Evolutionary conservation across 2,329 filamentous ascomycete genomes (phyloP), one percentile per base, ranked within the genome.

Genomic region (Coniosporium uncinatum): DNA sequence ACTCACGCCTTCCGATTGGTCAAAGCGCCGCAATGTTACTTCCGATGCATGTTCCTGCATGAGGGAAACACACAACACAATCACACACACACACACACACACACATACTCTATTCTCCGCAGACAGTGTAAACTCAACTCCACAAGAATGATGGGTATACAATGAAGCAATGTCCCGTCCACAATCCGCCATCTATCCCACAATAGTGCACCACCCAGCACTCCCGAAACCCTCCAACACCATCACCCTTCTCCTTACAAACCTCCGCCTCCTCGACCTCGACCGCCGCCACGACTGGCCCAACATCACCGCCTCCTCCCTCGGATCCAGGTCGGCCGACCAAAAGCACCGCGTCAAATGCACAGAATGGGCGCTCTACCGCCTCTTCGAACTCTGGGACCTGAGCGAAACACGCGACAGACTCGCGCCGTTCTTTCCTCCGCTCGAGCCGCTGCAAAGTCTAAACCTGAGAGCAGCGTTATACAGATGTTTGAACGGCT

Each of bases 331-430:
- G 43, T 73, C 75, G 37, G 81, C 83, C 47, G 85, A 85, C 40
- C 85, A 91, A 61, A 93, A 91, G 64, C 84, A 83, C 61, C 79
- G 91, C 40, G 81, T 95, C 29, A 81, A 86, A 52, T 80, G 80
- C 45, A 79, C 90, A 29, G 93, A 98, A 68, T 97, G 91, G 88
- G 80, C 84, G 1, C 69, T 97, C n/a, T 95, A 85, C 61, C 83
- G 87, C 39, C 75, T 98, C 14, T 95, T 95, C 60, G 73, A 76
- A 29, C 67, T 94, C 3, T 96, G 88, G 84, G 86, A 96, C 56
- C 76, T 79, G 0, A 77, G 83, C 11, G 84, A 87, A 52, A 78
- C 89, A 16, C 76, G 78, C 47, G 83, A 83, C 67, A 96, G 93
- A 74, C 74, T 97, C 8, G 82, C 83, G 43, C 87, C 88, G 0